These are phyloP conservation scores for Wolfiporia cocos DNA, from an alignment of 1,284 basidiomycete species.

Conservation along the genomic window DNA sequence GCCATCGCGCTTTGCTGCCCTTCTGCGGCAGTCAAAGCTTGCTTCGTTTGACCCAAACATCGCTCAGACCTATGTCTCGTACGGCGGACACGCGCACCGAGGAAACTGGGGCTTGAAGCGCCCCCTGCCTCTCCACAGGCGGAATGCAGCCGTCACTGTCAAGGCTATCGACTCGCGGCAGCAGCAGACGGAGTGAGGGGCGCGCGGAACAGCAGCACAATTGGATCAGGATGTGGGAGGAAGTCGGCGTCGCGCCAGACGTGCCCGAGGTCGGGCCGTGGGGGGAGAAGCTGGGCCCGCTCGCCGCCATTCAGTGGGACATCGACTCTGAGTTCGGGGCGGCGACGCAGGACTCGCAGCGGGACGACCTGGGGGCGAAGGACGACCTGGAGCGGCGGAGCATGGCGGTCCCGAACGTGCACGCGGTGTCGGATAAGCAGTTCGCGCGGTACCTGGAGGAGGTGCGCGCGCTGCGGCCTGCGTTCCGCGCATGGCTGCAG, in stretches of 20 bases:
- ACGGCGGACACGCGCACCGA: slow-evolving; percentile 59
- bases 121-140: slow-evolving; percentile 53
- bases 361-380: slow-evolving; percentile 16
- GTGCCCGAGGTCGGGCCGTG: slow-evolving; percentile 24
- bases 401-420: slow-evolving; percentile 22
- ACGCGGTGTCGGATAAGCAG: slow-evolving; percentile 33
- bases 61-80: slow-evolving; percentile 64
- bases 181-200: slow-evolving; percentile 72
- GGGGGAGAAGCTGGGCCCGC: slow-evolving; percentile 29
- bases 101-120: slow-evolving; percentile 80
- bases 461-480: slow-evolving; percentile 47
- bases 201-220: slow-evolving; percentile 55
- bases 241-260: slow-evolving; percentile 44
- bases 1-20: slow-evolving; percentile 61
- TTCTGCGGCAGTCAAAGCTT: slow-evolving; percentile 73
- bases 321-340: slow-evolving; percentile 45
- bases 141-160: slow-evolving; percentile 54
- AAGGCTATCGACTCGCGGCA: slow-evolving; percentile 59
- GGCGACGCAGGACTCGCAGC: slow-evolving; percentile 9
- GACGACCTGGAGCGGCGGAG: slow-evolving; percentile 30
- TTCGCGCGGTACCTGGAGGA: slow-evolving; percentile 55
- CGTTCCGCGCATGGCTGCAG: slow-evolving; percentile 43
- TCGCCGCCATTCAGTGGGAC: slow-evolving; percentile 27
- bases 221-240: slow-evolving; percentile 60
- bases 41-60: slow-evolving; percentile 70